Percentiles rank a stretch among this genome's conserved stretches.
These are phyloP conservation scores for Leptographium lundbergii DNA, from an alignment of 2,329 filamentous ascomycete species.

Conservation along the genomic window DNA sequence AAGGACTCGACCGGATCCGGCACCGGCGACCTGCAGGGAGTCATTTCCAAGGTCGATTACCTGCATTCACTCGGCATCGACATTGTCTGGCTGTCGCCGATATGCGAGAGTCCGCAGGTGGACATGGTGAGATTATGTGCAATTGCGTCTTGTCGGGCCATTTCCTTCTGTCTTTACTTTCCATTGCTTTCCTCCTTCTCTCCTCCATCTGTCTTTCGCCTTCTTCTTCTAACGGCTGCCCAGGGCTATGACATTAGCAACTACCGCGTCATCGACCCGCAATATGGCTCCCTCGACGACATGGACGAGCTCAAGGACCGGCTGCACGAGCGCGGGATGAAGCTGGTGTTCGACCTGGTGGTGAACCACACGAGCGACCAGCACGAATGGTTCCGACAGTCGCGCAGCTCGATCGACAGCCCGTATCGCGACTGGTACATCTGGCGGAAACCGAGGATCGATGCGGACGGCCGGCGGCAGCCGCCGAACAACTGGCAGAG, in stretches of 20 bases:
- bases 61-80: constrained; percentile 47
- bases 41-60: constrained; percentile 52
- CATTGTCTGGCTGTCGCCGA: constrained; percentile 43
- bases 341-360: constrained; percentile 52
- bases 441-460: constrained; percentile 24
- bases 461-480: constrained; percentile 44
- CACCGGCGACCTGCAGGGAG: constrained; percentile 50
- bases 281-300: constrained; percentile 51
- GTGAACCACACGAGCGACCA: constrained; percentile 66
- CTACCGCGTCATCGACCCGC: constrained; percentile 37
- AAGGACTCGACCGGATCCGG: constrained; percentile 43
- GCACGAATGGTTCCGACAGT: constrained; percentile 58
- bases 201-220: neutral
- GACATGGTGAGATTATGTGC: constrained; percentile 25
- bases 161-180: too few species aligned
- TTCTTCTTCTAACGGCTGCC: neutral
- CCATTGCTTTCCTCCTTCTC: too few species aligned
- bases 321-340: constrained; percentile 47
- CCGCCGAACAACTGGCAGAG: constrained; percentile 64
- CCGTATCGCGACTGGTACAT: constrained; percentile 46
- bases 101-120: constrained; percentile 35
- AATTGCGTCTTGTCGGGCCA: neutral
- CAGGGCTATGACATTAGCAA: constrained; percentile 51
- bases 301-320: constrained; percentile 47
- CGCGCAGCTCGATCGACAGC: constrained; percentile 43